phyloP scores from a whole-genome alignment of 768 basidiomycete genomes.

The Baorangia bicolor region DNA sequence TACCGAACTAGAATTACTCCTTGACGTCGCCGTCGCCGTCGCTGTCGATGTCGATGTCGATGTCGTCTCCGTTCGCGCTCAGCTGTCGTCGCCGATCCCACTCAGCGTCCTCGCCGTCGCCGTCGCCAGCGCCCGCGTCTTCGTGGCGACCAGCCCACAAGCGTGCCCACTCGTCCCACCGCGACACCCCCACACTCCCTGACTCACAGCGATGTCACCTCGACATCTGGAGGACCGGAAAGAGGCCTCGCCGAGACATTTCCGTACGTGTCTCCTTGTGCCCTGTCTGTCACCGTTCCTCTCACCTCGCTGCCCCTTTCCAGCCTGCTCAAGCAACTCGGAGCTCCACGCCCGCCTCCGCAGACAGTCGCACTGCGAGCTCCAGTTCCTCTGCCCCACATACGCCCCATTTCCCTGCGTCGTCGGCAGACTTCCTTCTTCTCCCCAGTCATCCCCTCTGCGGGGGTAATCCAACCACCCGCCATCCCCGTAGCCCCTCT shows the following conservation, averaged over 20 bases:
- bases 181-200: conserved; percentile 34
- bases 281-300: conserved; percentile 1
- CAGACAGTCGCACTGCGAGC: conserved; percentile 28
- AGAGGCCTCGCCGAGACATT: conserved; percentile 49
- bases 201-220: conserved; percentile 50
- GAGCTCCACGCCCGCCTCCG: conserved; percentile 31
- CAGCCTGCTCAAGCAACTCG: conserved; percentile 24
- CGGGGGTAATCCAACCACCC: conserved; percentile 5
- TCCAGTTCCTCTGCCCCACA: conserved; percentile 28
- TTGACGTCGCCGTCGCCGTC: conserved; percentile 3
- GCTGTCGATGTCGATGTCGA: conserved; percentile 16
- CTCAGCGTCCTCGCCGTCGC: conserved; percentile 42
- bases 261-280: conserved; percentile 37
- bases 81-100: conserved; percentile 53
- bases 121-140: conserved; percentile 35
- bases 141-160: conserved; percentile 47
- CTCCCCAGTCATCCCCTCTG: conserved; percentile 31
- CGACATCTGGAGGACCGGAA: conserved; percentile 53
- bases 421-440: conserved; percentile 51
- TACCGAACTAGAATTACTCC: conserved; percentile 18
- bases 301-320: neutral
- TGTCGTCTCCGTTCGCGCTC: conserved; percentile 37
- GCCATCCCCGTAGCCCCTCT: conserved; percentile 22
- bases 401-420: conserved; percentile 43
- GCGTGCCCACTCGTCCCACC: conserved; percentile 45